A percentile compares a stretch with the other conserved stretches of the same genome.
Evolutionary conservation across 1,139 yeast species (phyloP).

Genomic region (Geotrichum macrosporum): DNA sequence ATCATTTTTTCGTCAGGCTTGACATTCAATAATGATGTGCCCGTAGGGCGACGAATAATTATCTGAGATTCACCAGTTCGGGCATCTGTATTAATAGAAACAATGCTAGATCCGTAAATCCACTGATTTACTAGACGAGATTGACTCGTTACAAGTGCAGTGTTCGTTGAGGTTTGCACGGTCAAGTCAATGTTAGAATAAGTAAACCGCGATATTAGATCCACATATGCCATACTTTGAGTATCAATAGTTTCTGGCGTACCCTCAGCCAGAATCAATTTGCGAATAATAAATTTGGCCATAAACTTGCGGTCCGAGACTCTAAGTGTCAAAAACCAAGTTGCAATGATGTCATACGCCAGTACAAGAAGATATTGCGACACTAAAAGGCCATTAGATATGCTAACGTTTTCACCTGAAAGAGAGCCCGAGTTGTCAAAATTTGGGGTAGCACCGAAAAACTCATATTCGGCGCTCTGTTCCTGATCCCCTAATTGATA

Average conservation of each 20-base stretch:
- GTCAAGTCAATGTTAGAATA: constrained; percentile 60
- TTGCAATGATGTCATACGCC: constrained; percentile 64
- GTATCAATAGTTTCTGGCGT: constrained; percentile 44
- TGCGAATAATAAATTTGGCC: constrained; percentile 59
- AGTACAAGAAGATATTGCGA: constrained; percentile 58
- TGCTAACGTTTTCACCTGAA: too few relatives aligned
- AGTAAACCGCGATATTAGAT: constrained; percentile 63
- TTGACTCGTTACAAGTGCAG: constrained; percentile 22
- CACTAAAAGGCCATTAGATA: constrained; percentile 31
- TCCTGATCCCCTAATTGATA: neutral
- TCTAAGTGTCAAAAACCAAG: constrained; percentile 68
- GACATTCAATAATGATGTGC: constrained; percentile 49
- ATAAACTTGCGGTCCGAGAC: constrained; percentile 55
- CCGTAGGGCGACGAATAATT: constrained; percentile 63
- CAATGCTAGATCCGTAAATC: constrained; percentile 57
- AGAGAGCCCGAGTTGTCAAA: too few relatives aligned
- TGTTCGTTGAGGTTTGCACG: constrained; percentile 33
- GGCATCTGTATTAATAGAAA: constrained; percentile 54
- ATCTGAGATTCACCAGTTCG: constrained; percentile 54
- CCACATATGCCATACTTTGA: constrained; percentile 61
- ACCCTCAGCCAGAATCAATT: constrained; percentile 47
- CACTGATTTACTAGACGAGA: constrained; percentile 44
- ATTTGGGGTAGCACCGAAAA: too few relatives aligned
- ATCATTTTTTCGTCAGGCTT: constrained; percentile 45
- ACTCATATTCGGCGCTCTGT: neutral